These are phyloP conservation scores for Chenopodium quinoa DNA, from an alignment of 148 eudicot species.

Conservation along the genomic window DNA sequence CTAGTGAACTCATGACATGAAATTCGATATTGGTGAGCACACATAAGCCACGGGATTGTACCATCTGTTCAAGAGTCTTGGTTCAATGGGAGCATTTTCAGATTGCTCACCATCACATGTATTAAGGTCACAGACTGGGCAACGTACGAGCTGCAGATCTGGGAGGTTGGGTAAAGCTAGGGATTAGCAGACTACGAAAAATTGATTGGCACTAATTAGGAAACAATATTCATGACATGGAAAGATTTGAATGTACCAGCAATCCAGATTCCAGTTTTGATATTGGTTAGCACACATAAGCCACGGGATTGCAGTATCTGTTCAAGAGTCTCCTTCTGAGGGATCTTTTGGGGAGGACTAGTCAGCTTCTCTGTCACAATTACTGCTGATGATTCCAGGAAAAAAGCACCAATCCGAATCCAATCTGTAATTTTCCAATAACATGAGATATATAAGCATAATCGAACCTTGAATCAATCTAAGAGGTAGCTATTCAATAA, in stretches of 20 bases:
- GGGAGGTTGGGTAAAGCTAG: too few species aligned
- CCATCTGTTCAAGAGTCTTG: too few species aligned
- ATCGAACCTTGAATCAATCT: background rate
- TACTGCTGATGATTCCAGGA: constrained; percentile 62
- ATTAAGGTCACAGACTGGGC: too few species aligned
- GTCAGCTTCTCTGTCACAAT: constrained; percentile 65
- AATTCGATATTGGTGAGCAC: constrained; percentile 58
- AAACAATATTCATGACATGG: too few species aligned
- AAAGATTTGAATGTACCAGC: too few species aligned
- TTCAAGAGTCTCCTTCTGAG: constrained; percentile 1
- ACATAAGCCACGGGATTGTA: constrained; percentile 17
- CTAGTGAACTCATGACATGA: background rate
- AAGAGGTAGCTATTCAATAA: background rate
- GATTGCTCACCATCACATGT: constrained; percentile 3
- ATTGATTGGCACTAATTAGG: too few species aligned
- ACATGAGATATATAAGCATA: background rate
- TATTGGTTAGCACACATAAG: too few species aligned
- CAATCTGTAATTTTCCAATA: constrained; percentile 49
- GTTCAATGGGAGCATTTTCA: too few species aligned
- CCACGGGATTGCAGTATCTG: too few species aligned
- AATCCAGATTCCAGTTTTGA: too few species aligned
- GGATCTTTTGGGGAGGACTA: constrained; percentile 21
- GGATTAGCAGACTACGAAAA: too few species aligned
- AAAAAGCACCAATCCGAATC: constrained; percentile 88
- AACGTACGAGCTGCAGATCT: too few species aligned